These are phyloP conservation scores for Ensete glaucum DNA, from an alignment of 176 grass and related monocot genomes.

Conservation along the genomic window DNA sequence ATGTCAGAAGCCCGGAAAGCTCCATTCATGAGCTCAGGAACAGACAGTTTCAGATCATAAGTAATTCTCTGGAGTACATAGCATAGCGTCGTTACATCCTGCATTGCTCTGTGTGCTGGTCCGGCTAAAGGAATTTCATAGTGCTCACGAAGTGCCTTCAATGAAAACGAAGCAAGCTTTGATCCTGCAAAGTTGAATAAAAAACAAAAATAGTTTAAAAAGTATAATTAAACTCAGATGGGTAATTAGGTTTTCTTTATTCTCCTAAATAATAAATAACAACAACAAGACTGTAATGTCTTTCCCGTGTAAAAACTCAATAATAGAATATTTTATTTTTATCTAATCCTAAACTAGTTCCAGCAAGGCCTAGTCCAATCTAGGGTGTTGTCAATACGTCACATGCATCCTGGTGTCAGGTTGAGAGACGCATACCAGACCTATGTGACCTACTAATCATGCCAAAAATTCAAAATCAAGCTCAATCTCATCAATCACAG, in stretches of 20 bases:
- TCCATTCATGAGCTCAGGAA: slow-evolving; percentile 28
- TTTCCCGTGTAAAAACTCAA: too few relatives aligned
- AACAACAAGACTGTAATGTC: too few relatives aligned
- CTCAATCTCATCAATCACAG: background rate
- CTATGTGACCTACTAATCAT: too few relatives aligned
- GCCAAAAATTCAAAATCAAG: too few relatives aligned
- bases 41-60: slow-evolving; percentile 47
- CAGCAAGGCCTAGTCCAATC: too few relatives aligned
- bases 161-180: slow-evolving; percentile 10
- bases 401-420: too few relatives aligned
- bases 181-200: slow-evolving; percentile 34
- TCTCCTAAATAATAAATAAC: too few relatives aligned
- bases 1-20: slow-evolving; percentile 32
- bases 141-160: slow-evolving; percentile 35
- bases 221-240: background rate
- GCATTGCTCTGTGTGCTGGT: slow-evolving; percentile 63
- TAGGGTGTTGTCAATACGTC: too few relatives aligned
- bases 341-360: too few relatives aligned
- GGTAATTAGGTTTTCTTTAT: too few relatives aligned
- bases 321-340: too few relatives aligned
- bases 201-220: background rate
- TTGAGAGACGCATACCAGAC: too few relatives aligned
- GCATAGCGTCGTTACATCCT: slow-evolving; percentile 44
- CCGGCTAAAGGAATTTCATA: slow-evolving; percentile 30
- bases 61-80: slow-evolving; percentile 44